These are phyloP conservation scores for Solanum piurae DNA, from an alignment of 257 asterid genomes.

Conservation along the genomic window DNA sequence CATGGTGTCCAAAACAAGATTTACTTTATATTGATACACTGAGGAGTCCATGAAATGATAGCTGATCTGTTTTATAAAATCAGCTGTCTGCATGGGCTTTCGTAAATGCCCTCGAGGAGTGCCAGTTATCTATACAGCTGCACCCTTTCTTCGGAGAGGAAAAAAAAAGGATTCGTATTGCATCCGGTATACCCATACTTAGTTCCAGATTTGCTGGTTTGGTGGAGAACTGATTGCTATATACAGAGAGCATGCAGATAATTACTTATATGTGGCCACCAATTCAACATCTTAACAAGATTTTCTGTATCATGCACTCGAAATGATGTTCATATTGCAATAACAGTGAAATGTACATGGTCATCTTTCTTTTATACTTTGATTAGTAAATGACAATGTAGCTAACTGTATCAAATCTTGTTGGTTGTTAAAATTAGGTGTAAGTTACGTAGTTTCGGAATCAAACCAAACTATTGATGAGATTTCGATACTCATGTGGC, in stretches of 20 bases:
- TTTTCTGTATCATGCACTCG: neutral
- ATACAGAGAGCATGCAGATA: neutral
- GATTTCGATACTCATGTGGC: neutral
- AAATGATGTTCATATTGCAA: neutral
- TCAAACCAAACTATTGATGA: neutral
- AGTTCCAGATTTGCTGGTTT: neutral
- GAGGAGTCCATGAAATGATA: neutral
- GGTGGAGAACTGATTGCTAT: neutral
- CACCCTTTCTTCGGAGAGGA: neutral
- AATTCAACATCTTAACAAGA: neutral
- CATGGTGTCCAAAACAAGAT: neutral
- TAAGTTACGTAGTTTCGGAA: neutral
- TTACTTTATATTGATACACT: neutral
- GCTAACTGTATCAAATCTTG: neutral
- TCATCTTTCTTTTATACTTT: neutral
- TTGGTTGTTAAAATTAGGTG: neutral
- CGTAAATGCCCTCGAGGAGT: neutral
- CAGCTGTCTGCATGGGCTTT: neutral
- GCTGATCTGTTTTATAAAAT: neutral
- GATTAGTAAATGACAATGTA: neutral
- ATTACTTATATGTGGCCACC: neutral
- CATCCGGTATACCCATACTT: neutral
- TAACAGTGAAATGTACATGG: neutral
- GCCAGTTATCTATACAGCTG: neutral
- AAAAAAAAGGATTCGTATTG: neutral